A percentile compares a stretch with the other conserved stretches of the same genome.
Evolutionary conservation across 2,329 filamentous ascomycete species (phyloP).

Genomic region (Coniochaeta sp.): DNA sequence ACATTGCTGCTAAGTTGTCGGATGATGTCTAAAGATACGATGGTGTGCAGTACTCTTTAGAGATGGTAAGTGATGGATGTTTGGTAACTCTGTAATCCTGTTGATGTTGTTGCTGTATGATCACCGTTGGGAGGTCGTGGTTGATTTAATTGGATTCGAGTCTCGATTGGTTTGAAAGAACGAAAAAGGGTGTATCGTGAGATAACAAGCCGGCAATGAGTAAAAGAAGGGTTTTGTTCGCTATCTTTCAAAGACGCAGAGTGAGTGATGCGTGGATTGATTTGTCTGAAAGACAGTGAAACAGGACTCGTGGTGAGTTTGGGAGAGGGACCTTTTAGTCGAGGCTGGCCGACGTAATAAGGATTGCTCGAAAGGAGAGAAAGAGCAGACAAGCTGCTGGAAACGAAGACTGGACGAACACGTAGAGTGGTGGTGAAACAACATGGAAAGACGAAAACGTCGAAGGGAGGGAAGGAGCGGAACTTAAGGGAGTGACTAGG

Average conservation of each 20-base stretch:
- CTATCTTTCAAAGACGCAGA: slow-evolving; percentile 48
- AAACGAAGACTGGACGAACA: slow-evolving; percentile 1
- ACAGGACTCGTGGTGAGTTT: slow-evolving; percentile 3
- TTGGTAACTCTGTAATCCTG: slow-evolving; percentile 1
- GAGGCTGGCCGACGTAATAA: slow-evolving; percentile 10
- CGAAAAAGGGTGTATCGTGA: slow-evolving; percentile 10
- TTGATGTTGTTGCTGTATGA: neutral
- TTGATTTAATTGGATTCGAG: neutral
- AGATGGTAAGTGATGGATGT: slow-evolving; percentile 8
- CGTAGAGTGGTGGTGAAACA: neutral
- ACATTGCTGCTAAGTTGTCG: slow-evolving; percentile 25
- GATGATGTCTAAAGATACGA: neutral
- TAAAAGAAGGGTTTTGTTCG: slow-evolving; percentile 15
- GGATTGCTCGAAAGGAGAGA: neutral
- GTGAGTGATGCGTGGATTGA: slow-evolving; percentile 27
- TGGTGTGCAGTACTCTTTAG: neutral
- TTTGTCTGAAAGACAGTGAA: slow-evolving; percentile 9
- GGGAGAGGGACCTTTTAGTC: slow-evolving; percentile 6
- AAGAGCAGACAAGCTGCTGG: slow-evolving; percentile 2
- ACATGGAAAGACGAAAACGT: neutral
- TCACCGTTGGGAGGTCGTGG: neutral
- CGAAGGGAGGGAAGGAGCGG: neutral
- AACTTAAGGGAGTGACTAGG: neutral
- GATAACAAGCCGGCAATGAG: slow-evolving; percentile 10
- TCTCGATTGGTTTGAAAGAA: slow-evolving; percentile 11